Evolutionary conservation across 2,329 filamentous ascomycete genomes (phyloP), one percentile per base, ranked within the genome.

Genomic region (Talaromyces sp.): DNA sequence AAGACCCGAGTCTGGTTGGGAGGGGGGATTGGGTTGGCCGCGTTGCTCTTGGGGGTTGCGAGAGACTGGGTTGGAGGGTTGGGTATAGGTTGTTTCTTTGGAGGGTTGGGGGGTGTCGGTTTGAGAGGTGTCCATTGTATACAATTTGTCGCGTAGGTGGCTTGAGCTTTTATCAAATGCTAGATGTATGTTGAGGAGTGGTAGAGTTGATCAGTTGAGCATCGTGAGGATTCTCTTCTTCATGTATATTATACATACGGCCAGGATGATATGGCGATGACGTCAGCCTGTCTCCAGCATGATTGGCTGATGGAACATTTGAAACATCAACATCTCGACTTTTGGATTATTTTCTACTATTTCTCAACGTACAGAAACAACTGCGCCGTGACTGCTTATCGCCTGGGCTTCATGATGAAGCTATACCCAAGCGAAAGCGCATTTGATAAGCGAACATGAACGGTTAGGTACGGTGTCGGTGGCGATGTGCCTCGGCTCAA

Each of bases 41-140:
- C 54, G 39, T 55, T 63, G 52, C 56, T 64, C 62, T 9, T 46
- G 40, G 5, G 69, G 67, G 7, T 58, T 66, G 11, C 70, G 69
- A 4, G 68, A 64, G 6, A 73, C 60, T n/a, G 71, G 71, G 53
- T 74, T 74, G 10, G 60, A 59, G 53, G 66, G 25, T 61, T 72
- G 69, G 35, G 62, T 61, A 61, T 73, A 74, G 43, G 66, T 61
- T 3, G 69, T 64, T 68, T 73, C 56, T 62, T 72, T 71, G 19
- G 70, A 67, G 3, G 72, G 72, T 62, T 74, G 70, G 21, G 64
- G 52, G 13, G 33, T 5, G 52, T 59, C 46, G 65, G 63, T 59
- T 67, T 65, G 22, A 53, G 55, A 21, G 35, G 46, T 43, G 40
- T 45, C 22, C 51, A 54, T 56, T 57, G 36, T 50, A 31, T 52